Base-by-base conservation (phyloP, 1,284 basidiomycete genomes). In the Moniliella sp. region DNA sequence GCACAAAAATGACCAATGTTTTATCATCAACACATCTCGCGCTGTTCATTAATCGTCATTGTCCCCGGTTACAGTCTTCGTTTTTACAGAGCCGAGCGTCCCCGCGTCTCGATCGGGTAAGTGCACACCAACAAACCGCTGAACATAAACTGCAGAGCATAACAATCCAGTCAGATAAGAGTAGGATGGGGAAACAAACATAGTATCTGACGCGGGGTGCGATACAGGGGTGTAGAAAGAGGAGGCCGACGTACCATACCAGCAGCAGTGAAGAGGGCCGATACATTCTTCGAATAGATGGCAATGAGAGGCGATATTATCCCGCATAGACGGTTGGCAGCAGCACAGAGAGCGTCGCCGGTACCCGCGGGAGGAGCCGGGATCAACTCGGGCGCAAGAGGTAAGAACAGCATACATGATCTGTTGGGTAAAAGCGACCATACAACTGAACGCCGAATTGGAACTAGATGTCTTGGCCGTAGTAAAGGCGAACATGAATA, bases 401-500 rank as follows among this genome's bases (percentile, higher is more conserved):
- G 49, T 53, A 3, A 57, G 39, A 4, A 48, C 43, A 18, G 43
- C 46, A 28, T 48, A 50, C 30, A 33, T 33, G 25, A 36, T 36
- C 25, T 35, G 30, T n/a, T 57, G 53, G 12, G 45, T 41, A 4
- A 46, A 39, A 0, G 54, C 40, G 0, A 21, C n/a, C 8, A 28
- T 14, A 21, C 13, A 29, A 21, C 10, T 18, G 28, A 30, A 30
- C 12, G 14, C 18, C 5, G 28, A 15, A 5, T 8, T 25, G 8
- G 21, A 23, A 23, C 27, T 14, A 7, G 17, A 15, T 28, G 7
- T 15, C 17, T 28, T 11, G 14, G 49, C 46, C 3, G 40, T 44
- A 17, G 50, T 57, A 29, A 55, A 49, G 18, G 42, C 47, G 40
- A 56, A 57, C n/a, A 59, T 40, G 43, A 59, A 57, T 13, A 57